These are phyloP conservation scores for Huntiella savannae DNA, from an alignment of 2,329 filamentous ascomycete species.

Conservation along the genomic window DNA sequence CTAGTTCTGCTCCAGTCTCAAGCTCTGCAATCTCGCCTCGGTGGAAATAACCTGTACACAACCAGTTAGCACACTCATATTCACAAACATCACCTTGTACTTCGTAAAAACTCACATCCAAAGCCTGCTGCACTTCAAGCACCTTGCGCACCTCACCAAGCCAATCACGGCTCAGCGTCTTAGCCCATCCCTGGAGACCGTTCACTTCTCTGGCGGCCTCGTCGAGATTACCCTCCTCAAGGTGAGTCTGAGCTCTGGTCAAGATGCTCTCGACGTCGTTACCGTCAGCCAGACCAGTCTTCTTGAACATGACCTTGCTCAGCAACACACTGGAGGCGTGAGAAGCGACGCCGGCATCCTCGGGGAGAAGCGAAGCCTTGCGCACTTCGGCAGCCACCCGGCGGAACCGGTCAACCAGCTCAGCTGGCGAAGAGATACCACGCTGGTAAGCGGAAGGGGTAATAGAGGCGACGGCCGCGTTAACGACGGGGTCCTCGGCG, in stretches of 20 bases:
- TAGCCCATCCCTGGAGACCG: conserved; percentile 77
- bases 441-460: conserved; percentile 86
- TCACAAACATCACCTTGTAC: background rate
- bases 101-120: conserved; percentile 52
- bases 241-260: conserved; percentile 66
- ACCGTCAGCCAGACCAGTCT: conserved; percentile 65
- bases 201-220: conserved; percentile 91
- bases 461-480: conserved; percentile 89
- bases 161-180: conserved; percentile 89
- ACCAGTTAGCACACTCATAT: conserved; percentile 14
- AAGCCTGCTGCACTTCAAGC: conserved; percentile 83
- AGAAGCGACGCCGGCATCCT: conserved; percentile 83
- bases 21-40: conserved; percentile 72
- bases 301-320: conserved; percentile 92
- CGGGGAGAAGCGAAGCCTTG: conserved; percentile 81
- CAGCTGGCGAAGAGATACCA: conserved; percentile 63
- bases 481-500: conserved; percentile 64
- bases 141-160: conserved; percentile 76
- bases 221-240: conserved; percentile 88
- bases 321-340: conserved; percentile 80
- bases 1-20: conserved; percentile 20
- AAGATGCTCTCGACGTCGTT: conserved; percentile 89
- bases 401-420: conserved; percentile 89
- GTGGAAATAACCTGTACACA: conserved; percentile 60
- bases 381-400: conserved; percentile 81